A percentile compares a stretch with the other conserved stretches of the same genome.
Evolutionary conservation across 2,329 filamentous ascomycete species (phyloP).

Genomic region (Aspergillus versicolor): DNA sequence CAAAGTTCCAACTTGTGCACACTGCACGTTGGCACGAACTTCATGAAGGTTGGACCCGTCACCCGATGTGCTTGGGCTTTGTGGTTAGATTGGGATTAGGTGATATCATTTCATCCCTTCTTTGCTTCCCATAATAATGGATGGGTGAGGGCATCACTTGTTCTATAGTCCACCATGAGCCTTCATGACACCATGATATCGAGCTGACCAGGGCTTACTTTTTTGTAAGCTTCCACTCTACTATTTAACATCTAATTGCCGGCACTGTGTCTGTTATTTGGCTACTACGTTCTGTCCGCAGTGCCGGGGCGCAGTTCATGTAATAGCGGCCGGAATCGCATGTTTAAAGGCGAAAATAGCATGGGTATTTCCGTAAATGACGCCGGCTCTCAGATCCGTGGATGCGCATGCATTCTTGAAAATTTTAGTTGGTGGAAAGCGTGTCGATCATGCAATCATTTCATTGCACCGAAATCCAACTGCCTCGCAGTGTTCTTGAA

Average conservation of each 20-base stretch:
- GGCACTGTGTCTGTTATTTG: not conserved
- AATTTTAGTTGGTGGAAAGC: not conserved
- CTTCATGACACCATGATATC: not conserved
- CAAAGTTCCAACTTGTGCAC: not conserved
- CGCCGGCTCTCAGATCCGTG: not conserved
- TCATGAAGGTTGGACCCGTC: not conserved
- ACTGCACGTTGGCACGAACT: too few species aligned
- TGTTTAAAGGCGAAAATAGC: not conserved
- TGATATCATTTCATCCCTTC: not conserved
- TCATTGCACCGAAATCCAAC: slow-evolving; percentile 67
- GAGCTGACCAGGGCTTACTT: not conserved
- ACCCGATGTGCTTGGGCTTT: not conserved
- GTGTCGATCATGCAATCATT: not conserved
- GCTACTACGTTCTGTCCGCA: not conserved
- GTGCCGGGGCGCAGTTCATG: not conserved
- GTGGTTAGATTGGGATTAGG: not conserved
- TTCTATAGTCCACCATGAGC: not conserved
- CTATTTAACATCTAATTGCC: not conserved
- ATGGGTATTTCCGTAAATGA: not conserved
- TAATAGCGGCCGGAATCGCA: not conserved
- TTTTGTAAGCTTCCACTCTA: not conserved
- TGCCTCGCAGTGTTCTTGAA: slow-evolving; percentile 76
- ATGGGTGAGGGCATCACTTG: not conserved
- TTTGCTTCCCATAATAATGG: not conserved
- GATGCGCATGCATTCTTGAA: not conserved